A percentile compares a stretch with the other conserved stretches of the same genome.
phyloP scores from a whole-genome alignment of 169 alveolate genomes.

The Besnoitia besnoiti region DNA sequence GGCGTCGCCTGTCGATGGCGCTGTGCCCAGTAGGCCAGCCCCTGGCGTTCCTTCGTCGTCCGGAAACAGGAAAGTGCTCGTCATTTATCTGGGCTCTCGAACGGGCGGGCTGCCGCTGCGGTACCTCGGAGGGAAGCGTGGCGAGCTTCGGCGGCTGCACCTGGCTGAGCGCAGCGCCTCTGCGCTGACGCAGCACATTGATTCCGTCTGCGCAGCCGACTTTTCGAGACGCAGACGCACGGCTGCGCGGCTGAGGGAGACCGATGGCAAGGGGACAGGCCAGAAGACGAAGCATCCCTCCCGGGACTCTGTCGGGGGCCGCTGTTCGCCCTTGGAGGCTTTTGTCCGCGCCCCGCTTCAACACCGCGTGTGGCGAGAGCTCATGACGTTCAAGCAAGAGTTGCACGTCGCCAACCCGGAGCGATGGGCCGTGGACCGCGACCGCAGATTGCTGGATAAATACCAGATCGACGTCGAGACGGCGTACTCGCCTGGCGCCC shows the following conservation, averaged over 20 bases:
- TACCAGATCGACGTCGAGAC: neutral
- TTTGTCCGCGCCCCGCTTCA: neutral
- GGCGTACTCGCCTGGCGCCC: neutral
- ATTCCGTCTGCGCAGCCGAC: neutral
- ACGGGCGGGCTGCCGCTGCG: constrained; percentile 11
- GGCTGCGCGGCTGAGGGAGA: neutral
- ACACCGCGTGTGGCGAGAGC: neutral
- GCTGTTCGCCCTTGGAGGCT: neutral
- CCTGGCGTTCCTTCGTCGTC: neutral
- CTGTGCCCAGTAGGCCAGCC: too few relatives aligned
- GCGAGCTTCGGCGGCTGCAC: constrained; percentile 23
- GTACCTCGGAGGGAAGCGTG: neutral
- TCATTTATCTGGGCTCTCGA: constrained; percentile 14
- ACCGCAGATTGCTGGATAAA: neutral
- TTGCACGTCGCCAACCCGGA: neutral
- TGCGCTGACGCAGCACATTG: neutral
- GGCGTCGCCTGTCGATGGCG: neutral
- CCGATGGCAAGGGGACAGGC: neutral
- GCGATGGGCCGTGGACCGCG: neutral
- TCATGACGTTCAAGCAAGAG: constrained; percentile 1
- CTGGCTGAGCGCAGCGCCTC: neutral
- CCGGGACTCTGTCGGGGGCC: neutral
- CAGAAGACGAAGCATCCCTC: neutral
- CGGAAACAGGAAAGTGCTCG: neutral
- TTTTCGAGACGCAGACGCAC: neutral